Base-by-base conservation (phyloP, 306 rosid genomes). In the Lablab purpureus region DNA sequence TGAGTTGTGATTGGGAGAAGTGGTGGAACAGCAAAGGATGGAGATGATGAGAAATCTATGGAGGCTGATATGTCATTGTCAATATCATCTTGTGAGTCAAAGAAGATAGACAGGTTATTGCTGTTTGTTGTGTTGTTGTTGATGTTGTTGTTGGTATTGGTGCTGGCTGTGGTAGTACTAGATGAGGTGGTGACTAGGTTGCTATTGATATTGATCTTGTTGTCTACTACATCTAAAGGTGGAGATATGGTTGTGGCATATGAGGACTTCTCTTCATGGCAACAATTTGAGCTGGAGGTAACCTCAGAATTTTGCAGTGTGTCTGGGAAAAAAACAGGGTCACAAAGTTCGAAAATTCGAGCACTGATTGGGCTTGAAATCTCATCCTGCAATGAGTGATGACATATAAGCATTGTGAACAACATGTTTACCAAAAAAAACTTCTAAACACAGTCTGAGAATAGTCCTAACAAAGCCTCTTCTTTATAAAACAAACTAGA, bases 41-140 rank as follows among this genome's bases (percentile, higher is more conserved):
- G 85, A 21, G 96, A 87, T 12, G 94, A 81, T 19, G 99, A 88
- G 77, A 95, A 95, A 75, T 95, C 92, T 36, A 93, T 89, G 67
- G 97, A 95, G 74, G 96, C 98, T 15, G 99, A 95, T 43, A 93
- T 91, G 84, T 93, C 96, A 84, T 88, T 92, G 78, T 95, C 97
- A 21, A 91, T 79, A 7, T 94, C 99, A 66, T 95, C 94, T 68
- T 83, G 96, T 14, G 98, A 76, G 72, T 91, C 94, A 79, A 95
- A 95, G 83, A 91, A 76, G 28, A 83, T 78, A 12, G 97, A 79
- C 54, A 91, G 79, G 66, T 85, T 87, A 65, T 84, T 83, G 37
- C 69, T 64, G 67, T 83, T 84, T 82, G 82, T 78, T 67, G 65
- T 78, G 49, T 62, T 75, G 63, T 72, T 87, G 45, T 23, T 62